These are phyloP conservation scores for Trichoderma sp. DNA, from an alignment of 2,329 filamentous ascomycete species.

Conservation along the genomic window DNA sequence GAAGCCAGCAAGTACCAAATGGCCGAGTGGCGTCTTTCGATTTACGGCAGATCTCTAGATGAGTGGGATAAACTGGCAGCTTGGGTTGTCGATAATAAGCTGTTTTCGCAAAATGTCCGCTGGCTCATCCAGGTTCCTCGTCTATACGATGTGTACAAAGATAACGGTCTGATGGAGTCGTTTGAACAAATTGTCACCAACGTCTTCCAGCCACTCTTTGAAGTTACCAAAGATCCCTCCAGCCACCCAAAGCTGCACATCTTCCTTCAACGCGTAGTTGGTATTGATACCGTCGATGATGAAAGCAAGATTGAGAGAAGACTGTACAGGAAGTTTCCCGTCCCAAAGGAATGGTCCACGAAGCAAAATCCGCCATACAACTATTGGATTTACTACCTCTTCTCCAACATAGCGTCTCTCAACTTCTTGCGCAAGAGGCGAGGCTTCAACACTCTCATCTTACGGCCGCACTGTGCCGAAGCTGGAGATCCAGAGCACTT, in stretches of 20 bases:
- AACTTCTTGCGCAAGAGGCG: constrained; percentile 89
- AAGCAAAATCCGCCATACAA: constrained; percentile 97
- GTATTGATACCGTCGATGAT: constrained; percentile 96
- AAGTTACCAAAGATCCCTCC: constrained; percentile 84
- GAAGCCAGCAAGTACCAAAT: constrained; percentile 99
- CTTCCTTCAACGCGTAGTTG: constrained; percentile 92
- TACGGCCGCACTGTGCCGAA: constrained; percentile 94
- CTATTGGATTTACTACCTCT: constrained; percentile 98
- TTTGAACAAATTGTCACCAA: constrained; percentile 92
- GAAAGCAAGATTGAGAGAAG: constrained; percentile 95
- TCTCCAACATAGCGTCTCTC: constrained; percentile 88
- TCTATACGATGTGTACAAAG: constrained; percentile 94
- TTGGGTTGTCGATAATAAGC: constrained; percentile 99
- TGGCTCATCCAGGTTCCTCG: constrained; percentile 97
- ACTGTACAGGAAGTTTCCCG: constrained; percentile 90
- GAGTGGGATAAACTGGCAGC: constrained; percentile 99
- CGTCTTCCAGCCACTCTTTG: constrained; percentile 89
- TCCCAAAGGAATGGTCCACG: constrained; percentile 84
- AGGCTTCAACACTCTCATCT: constrained; percentile 92
- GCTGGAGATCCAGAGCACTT: constrained; percentile 96
- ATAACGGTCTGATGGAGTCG: constrained; percentile 79
- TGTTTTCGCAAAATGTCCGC: constrained; percentile 95
- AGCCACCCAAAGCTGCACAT: constrained; percentile 92
- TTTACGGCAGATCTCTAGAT: constrained; percentile 87
- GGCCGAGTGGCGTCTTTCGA: constrained; percentile 98